Evolutionary conservation across 2,329 filamentous ascomycete species (phyloP), one percentile per base, ranked within the genome.

Genomic region (Paracoccidioides brasiliensis): DNA sequence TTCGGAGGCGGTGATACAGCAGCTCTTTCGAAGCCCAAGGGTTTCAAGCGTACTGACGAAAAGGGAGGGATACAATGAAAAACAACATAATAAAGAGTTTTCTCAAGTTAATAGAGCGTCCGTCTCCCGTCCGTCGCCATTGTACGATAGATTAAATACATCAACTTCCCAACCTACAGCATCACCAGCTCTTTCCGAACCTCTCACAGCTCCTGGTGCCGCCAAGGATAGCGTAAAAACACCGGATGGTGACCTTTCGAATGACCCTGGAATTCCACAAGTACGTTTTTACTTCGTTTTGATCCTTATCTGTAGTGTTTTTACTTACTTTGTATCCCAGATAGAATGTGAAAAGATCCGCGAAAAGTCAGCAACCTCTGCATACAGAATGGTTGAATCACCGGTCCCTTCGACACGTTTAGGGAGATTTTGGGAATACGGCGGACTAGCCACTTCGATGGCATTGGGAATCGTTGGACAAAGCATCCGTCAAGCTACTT

Each of bases 371-470:
- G 42, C 49, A 45, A 56, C 55, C 37, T 38, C 43, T 37, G 33
- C 42, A 10, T 89, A 94, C 65, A 77, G 85, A 58, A 82, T 98
- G 67, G 80, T 85, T 55, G 91, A 97, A 66, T 98, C 93, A 8
- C 84, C 83, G 59, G 90, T 98, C 0, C 93, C 93, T 1, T 87
- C 93, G 0, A 89, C 90, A 6, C 83, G 93, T 3, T 72, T 98
- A 53, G 86, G 90, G 45, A 81, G 93, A 55, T 74, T 98, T 30
- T 96, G 91, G 88, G 94, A 98, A 70, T 98, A 97, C 67, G 82
- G 89, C 55, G 90, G 93, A 0, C 79, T 98, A 4, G 93, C 90
- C 32, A 91, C 90, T 0, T 94, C 91, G 49, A 95, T 98, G 90
- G 83, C 95, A 6, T 88, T 94, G 64, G 93, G 93, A 0, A 90